Percentiles rank a stretch among this genome's conserved stretches.
Evolutionary conservation across 1,284 basidiomycete species (phyloP).

Genomic region (Veloboletus limbatus): DNA sequence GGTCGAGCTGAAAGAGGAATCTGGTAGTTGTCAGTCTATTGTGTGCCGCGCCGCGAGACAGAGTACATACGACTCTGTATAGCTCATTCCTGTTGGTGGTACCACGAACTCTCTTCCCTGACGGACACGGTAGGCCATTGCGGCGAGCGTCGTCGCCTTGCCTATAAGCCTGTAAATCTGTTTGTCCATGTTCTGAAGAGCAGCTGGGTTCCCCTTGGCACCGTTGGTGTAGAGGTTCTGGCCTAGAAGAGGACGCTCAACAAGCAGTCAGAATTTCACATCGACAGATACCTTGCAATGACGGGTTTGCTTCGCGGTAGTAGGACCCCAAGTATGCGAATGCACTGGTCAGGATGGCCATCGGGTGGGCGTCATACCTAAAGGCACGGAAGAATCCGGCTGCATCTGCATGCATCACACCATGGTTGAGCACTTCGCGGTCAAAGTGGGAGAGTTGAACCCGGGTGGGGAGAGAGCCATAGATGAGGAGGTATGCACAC

Average conservation of each 20-base stretch:
- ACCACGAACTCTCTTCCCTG: conserved; percentile 87
- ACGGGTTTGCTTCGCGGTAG: conserved; percentile 79
- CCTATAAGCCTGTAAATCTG: conserved; percentile 86
- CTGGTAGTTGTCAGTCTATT: conserved; percentile 34
- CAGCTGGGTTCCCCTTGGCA: conserved; percentile 51
- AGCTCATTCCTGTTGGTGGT: conserved; percentile 78
- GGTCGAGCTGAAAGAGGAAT: conserved; percentile 87
- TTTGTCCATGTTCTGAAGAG: conserved; percentile 80
- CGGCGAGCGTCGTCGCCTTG: conserved; percentile 83
- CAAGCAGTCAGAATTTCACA: too few relatives aligned
- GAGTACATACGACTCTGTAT: conserved; percentile 70
- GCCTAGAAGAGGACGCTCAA: conserved; percentile 44
- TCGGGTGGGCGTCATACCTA: conserved; percentile 86
- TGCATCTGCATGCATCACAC: conserved; percentile 74
- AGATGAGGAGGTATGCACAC: conserved; percentile 81
- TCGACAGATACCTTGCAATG: conserved; percentile 65
- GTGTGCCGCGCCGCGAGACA: not conserved
- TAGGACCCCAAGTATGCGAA: conserved; percentile 86
- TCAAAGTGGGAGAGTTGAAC: conserved; percentile 63
- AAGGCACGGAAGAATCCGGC: conserved; percentile 80
- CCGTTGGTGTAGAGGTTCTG: conserved; percentile 76
- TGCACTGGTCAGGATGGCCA: conserved; percentile 83
- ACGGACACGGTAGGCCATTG: conserved; percentile 88
- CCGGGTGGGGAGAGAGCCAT: conserved; percentile 75
- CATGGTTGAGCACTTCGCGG: conserved; percentile 75